A percentile compares a stretch with the other conserved stretches of the same genome.
Conservation (phyloP, 163 green algal species). For the Chlorella variabilis region DNA sequence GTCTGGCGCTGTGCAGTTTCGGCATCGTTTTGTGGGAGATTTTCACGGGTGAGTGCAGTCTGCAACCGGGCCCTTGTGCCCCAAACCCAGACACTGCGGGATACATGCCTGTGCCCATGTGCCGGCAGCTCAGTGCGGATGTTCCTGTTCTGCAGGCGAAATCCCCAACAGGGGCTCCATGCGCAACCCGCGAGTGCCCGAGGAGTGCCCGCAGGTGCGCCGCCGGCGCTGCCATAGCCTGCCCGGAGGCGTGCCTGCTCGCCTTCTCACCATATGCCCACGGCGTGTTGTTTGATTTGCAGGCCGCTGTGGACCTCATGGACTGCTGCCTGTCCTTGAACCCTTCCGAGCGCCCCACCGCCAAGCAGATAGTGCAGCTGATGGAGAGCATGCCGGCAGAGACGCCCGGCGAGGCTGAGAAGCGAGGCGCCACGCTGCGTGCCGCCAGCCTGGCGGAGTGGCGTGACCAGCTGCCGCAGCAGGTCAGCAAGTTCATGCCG, state of each 20-base stretch:
- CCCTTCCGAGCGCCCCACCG: conserved; percentile 37
- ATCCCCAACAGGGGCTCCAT: conserved; percentile 42
- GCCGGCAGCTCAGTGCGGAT: no score
- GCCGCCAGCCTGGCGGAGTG: conserved; percentile 23
- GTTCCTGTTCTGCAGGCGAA: no score
- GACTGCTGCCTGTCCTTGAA: conserved; percentile 28
- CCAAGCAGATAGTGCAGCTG: conserved; percentile 38
- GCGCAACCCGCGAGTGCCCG: conserved; percentile 28
- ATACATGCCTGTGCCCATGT: no score
- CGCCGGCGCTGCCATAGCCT: background rate
- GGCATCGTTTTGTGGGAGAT: conserved; percentile 50
- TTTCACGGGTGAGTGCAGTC: background rate
- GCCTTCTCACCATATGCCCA: no score
- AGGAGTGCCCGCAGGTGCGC: conserved; percentile 32
- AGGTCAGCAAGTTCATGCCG: conserved; percentile 8
- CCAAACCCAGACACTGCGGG: conserved; percentile 34
- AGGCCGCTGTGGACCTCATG: conserved; percentile 41
- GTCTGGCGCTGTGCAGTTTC: conserved; percentile 7
- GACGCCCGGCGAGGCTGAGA: conserved; percentile 15
- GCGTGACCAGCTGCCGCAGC: conserved; percentile 27
- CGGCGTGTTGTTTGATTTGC: background rate
- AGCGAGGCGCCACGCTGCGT: conserved; percentile 5
- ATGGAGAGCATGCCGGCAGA: background rate
- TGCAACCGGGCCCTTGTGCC: no score
- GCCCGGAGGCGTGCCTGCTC: background rate